Base-by-base conservation (phyloP, 345 rosid genomes). In the Ailanthus altissimus region DNA sequence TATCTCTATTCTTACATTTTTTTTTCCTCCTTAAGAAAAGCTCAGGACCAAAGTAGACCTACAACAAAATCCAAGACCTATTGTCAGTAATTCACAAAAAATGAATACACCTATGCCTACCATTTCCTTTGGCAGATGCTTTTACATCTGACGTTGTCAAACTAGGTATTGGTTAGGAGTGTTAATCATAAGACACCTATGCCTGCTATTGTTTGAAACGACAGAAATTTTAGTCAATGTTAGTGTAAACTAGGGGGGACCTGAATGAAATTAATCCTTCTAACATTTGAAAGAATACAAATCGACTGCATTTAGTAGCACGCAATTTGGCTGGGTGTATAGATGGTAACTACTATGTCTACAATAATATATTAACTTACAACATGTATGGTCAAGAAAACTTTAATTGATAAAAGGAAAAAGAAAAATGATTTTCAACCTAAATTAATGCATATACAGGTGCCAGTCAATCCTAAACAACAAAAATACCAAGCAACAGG, bases 401-500 rank as follows among this genome's bases (percentile, higher is more conserved):
- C 16, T 15, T 1, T 5, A 62, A 32, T 28, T 32, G 66, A 32
- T 18, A 16, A 16, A n/a, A n/a, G n/a, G n/a, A 28, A 62, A 6
- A 18, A 36, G 16, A 62, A 5, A n/a, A 16, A 15, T 5, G 6
- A n/a, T 1, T 6, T 28, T 16, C 38, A 18, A 28, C n/a, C 20
- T 15, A 32, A 4, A 62, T 15, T 4, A 36, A 62, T 32, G 5
- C 66, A 32, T 59, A 62, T 5, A 62, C 32, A 4, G 45, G 36
- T 14, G 0, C 38, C 38, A 3, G 14, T n/a, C n/a, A n/a, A n/a
- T n/a, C n/a, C n/a, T 26, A 47, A 62, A 32, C 23, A 20, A 74
- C 65, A 74, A 49, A 51, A 62, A 61, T n/a, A 62, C 16, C 36
- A 74, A 10, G 26, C 11, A 60, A 74, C 46, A 36, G 12, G 49